Base-by-base conservation (phyloP, 805 yeast species). In the Saccharomycopsis vini region DNA sequence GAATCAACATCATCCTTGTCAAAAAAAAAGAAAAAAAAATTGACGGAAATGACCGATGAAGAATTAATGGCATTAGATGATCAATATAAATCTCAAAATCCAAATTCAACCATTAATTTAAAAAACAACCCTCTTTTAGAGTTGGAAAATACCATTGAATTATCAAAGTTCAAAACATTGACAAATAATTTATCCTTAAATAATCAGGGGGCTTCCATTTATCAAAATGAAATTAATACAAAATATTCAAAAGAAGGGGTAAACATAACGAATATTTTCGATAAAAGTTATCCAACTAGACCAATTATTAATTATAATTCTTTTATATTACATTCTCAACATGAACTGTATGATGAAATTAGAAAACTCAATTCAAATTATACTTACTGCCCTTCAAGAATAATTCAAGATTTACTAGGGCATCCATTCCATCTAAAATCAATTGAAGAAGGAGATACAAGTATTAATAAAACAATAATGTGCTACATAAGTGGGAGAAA, bases 401-500 rank as follows among this genome's bases (percentile, higher is more conserved):
- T n/a, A n/a, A n/a, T n/a, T n/a, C n/a, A n/a, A n/a, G n/a, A n/a
- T n/a, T n/a, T n/a, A n/a, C n/a, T n/a, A n/a, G n/a, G n/a, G n/a
- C n/a, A n/a, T n/a, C n/a, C n/a, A n/a, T n/a, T n/a, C n/a, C n/a
- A n/a, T n/a, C n/a, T n/a, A n/a, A n/a, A n/a, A n/a, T n/a, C n/a
- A n/a, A n/a, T n/a, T n/a, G n/a, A n/a, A n/a, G n/a, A n/a, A n/a
- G n/a, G n/a, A n/a, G n/a, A 32, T 6, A 31, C 36, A 15, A 37
- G 18, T 15, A 33, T 19, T 4, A 43, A 44, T 29, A 47, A 48
- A 52, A 71, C 72, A 1, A 64, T 81, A 3, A 56, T 83, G 58
- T 75, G 79, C 28, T 81, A 81, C 56, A 65, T 84, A 24, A 68
- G 78, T 51, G 94, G 87, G 3, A 63, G 90, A 44, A 69, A 65